Evolutionary conservation across 2,329 filamentous ascomycete genomes (phyloP), one percentile per base, ranked within the genome.

Genomic region (Cladophialophora yegresii): DNA sequence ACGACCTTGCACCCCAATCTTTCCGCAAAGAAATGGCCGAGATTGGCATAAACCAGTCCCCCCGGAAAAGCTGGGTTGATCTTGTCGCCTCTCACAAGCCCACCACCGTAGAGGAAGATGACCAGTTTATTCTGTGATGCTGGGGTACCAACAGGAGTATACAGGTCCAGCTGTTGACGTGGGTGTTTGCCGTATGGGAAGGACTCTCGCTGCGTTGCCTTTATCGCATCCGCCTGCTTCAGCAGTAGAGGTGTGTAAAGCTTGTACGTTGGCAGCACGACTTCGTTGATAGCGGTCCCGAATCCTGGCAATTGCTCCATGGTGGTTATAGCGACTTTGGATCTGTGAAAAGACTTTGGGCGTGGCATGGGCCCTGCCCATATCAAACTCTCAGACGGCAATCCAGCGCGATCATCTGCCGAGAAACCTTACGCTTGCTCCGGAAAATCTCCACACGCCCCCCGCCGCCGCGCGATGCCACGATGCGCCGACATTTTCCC

Each of bases 91-190:
- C 56, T 23, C 4, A 74, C 69, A 58, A 80, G 74, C 75, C 77
- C 72, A 49, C 78, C 78, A 43, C 78, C 79, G 63, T 80, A 75
- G 58, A 81, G 73, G 58, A 75, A 77, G 2, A 81, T 72, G 32
- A 80, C 69, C 5, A 81, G 76, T 1, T 78, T 74, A 40, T 77
- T 75, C 36, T 53, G 32, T 16, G n/a, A 12, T 12, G 20, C 6
- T 23, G 76, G 75, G 33, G 74, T 76, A 68, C 77, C 74, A 16
- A 68, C 76, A 76, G 68, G 74, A 33, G 58, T 73, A 67, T 80
- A 80, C 45, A 79, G 60, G 62, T 80, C 78, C 20, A 80, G 72
- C 43, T 75, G 65, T 12, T 79, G 77, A 10, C 78, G 74, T 9
- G 72, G 66, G 36, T 75, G 64, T 2, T 70, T 67, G 3, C 77